Base-by-base conservation (phyloP, 768 basidiomycete species). In the Suillus subalutaceus region DNA sequence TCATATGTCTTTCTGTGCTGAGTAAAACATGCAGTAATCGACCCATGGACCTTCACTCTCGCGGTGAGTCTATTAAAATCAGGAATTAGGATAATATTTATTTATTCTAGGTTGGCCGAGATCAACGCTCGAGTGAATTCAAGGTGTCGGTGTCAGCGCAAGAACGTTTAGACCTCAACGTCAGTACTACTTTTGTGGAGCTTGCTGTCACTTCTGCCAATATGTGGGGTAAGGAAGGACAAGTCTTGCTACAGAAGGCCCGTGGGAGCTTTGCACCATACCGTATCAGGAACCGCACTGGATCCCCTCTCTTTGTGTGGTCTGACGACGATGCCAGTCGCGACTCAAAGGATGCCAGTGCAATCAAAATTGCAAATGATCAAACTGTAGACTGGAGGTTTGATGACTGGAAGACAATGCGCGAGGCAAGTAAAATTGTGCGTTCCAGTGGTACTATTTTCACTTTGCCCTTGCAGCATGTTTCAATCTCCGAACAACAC, bases 251-350 rank as follows among this genome's bases (percentile, higher is more conserved):
- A 26, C 86, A 91, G 70, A 92, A 88, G 69, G 87, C 88, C 38
- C 87, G 96, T 44, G 97, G 96, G 53, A 89, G 87, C 62, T 95
- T 93, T 76, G 94, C 97, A 0, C 97, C 97, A 0, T 99, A 99
- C 80, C 88, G 90, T 23, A 90, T 99, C 67, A 86, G 86, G 65
- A 99, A 99, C 78, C 86, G 90, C 68, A 97, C 96, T 4, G 97
- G 97, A 26, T 87, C 89, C n/a, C 79, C 91, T 2, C 80, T 99
- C 48, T 84, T 89, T 40, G 79, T 99, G 12, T 96, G 94, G 94
- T 88, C 94, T 3, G 95, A 97, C 69, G 75, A 84, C 23, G 91
- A 93, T 58, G 85, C 85, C 43, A 84, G 71, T 69, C 69, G 75
- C 32, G 80, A 78, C 63, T 75, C 79, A 16, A 84, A 83, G 56